Conservation (phyloP, 2,329 filamentous ascomycete genomes). For the Fusarium redolens region DNA sequence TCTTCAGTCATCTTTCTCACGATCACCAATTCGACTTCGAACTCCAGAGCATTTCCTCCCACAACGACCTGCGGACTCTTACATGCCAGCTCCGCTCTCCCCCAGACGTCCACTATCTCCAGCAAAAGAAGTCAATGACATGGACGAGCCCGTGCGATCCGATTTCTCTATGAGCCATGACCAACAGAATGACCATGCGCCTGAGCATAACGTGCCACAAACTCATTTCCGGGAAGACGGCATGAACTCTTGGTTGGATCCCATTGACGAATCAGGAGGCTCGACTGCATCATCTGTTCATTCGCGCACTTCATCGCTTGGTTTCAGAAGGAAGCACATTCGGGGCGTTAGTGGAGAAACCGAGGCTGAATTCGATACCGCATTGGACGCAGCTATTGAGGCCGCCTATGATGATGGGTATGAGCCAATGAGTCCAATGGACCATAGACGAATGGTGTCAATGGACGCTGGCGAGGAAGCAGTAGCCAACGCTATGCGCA, state of each 20-base stretch:
- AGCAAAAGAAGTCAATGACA: slow-evolving; percentile 40
- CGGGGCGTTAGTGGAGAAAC: slow-evolving; percentile 76
- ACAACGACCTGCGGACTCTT: slow-evolving; percentile 65
- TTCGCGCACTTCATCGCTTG: slow-evolving; percentile 79
- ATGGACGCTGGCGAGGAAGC: slow-evolving; percentile 57
- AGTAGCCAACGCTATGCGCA: slow-evolving; percentile 68
- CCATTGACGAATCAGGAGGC: slow-evolving; percentile 88
- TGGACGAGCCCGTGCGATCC: slow-evolving; percentile 47
- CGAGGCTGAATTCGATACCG: slow-evolving; percentile 92
- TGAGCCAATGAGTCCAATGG: slow-evolving; percentile 72
- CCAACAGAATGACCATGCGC: slow-evolving; percentile 6
- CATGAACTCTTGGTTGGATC: slow-evolving; percentile 92
- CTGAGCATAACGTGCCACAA: slow-evolving; percentile 28
- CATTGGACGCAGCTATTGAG: slow-evolving; percentile 93
- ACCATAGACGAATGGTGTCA: slow-evolving; percentile 49
- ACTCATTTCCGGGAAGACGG: slow-evolving; percentile 70
- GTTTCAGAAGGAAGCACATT: slow-evolving; percentile 76
- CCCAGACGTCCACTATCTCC: slow-evolving; percentile 68
- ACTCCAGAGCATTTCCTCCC: slow-evolving; percentile 52
- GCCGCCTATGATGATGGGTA: slow-evolving; percentile 94
- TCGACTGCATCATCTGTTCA: slow-evolving; percentile 84
- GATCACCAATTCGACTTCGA: slow-evolving; percentile 53
- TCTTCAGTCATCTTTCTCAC: slow-evolving; percentile 66
- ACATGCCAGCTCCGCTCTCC: slow-evolving; percentile 78
- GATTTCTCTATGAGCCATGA: slow-evolving; percentile 49